Percentiles rank a stretch among this genome's conserved stretches.
phyloP scores from a whole-genome alignment of 495 filamentous ascomycete genomes.

The Penicillium paradoxum region DNA sequence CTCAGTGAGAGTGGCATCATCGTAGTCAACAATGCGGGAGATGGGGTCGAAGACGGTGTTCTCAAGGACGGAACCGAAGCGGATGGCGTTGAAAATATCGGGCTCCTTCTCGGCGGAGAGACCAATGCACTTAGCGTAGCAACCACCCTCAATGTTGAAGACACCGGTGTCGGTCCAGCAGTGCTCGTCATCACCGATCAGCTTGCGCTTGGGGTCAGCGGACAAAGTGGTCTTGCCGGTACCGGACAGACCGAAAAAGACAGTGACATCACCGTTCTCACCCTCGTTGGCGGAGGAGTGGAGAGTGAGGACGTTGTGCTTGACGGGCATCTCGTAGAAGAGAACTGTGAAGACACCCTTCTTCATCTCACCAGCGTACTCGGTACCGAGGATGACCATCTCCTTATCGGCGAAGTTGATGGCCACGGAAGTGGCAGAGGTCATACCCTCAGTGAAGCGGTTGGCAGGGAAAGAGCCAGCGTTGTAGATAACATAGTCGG shows the following conservation, averaged over 20 bases:
- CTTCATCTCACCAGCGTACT: conserved; percentile 99
- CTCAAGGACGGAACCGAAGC: conserved; percentile 94
- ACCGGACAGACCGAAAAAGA: conserved; percentile 98
- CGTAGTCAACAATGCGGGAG: conserved; percentile 88
- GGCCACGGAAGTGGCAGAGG: conserved; percentile 81
- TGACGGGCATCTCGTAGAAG: conserved; percentile 99
- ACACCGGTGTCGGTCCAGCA: conserved; percentile 96
- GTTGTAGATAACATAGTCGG: conserved; percentile 99
- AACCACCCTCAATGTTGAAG: conserved; percentile 99
- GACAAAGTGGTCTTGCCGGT: conserved; percentile 98
- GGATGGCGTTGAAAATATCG: conserved; percentile 95
- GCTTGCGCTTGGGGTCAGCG: conserved; percentile 88
- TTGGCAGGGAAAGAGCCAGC: conserved; percentile 98
- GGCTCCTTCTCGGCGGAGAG: conserved; percentile 98
- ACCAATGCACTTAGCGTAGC: conserved; percentile 98
- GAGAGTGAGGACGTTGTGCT: conserved; percentile 97
- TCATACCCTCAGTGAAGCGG: conserved; percentile 97
- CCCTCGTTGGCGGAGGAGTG: conserved; percentile 94
- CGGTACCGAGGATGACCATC: conserved; percentile 98
- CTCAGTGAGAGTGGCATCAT: conserved; percentile 90
- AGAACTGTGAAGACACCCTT: conserved; percentile 99
- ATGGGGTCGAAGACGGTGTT: conserved; percentile 96
- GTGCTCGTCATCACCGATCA: conserved; percentile 99
- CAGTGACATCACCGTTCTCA: conserved; percentile 82
- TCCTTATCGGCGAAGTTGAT: conserved; percentile 89